Base-by-base conservation (phyloP, 1,284 basidiomycete species). In the Austroboletus novae-zelandiae region DNA sequence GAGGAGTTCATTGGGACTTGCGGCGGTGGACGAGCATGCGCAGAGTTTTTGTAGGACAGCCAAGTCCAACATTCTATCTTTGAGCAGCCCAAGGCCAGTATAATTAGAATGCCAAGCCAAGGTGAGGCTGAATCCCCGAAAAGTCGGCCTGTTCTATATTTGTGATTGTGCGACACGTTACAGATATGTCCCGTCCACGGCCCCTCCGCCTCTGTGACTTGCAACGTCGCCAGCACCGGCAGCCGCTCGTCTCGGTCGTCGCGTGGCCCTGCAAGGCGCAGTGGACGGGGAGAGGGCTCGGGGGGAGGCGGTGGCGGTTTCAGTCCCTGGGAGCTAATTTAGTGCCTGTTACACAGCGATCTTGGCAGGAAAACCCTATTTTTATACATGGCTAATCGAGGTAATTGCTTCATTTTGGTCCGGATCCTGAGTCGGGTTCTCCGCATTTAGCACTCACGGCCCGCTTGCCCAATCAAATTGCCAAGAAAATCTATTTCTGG, bases 31-130 rank as follows among this genome's bases (percentile, higher is more conserved):
- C 43, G 47, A 23, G 52, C 57, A 53, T 56, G 54, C 51, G 59
- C 61, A 67, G 48, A 64, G 59, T 71, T 71, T 67, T 67, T 67
- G 66, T 70, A 71, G 65, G 57, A 55, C 57, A 68, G 65, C 65
- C 65, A 67, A 67, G 65, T 67, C 52, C 60, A 71, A 70, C 56
- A 58, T 70, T 70, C 66, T 71, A 71, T 67, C 69, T 71, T 67
- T 67, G 65, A 64, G 53, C 49, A 54, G 51, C 50, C 55, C 54
- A 54, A 45, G 50, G 43, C 40, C n/a, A 40, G 58, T 66, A 67
- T 55, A 66, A 53, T 67, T 67, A 67, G 66, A 71, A 71, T 43
- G 66, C 66, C 66, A 67, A 67, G 66, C 68, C 65, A 66, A 69
- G 45, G 61, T 62, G 68, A 70, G 65, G 65, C 68, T 64, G 61